Evolutionary conservation across 208 protist species (phyloP).

Genomic region (Angomonas ambiguus): DNA sequence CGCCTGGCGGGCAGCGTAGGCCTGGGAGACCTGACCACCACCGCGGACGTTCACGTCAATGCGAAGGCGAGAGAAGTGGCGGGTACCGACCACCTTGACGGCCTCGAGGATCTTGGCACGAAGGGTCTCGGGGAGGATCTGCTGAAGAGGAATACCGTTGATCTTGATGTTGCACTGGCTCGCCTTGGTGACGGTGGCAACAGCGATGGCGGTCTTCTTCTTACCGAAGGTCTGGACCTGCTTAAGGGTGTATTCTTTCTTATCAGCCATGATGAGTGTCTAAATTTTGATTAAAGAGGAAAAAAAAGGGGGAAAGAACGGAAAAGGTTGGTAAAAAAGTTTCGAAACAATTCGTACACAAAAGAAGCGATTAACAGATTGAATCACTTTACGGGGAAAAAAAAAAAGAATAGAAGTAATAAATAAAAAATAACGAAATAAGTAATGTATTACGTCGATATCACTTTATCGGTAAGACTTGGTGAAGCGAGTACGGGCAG

Average conservation of each 20-base stretch:
- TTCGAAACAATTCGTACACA: too few relatives aligned
- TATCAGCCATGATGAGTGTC: constrained; percentile 57
- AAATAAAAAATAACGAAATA: constrained; percentile 5
- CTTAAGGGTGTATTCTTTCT: constrained; percentile 71
- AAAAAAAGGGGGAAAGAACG: constrained; percentile 6
- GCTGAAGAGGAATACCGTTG: constrained; percentile 97
- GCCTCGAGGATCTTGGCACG: constrained; percentile 98
- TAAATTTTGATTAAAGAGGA: constrained; percentile 14
- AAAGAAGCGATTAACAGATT: not conserved
- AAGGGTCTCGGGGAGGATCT: constrained; percentile 97
- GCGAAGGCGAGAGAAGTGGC: constrained; percentile 94
- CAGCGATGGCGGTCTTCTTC: constrained; percentile 99
- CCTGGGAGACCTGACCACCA: constrained; percentile 97
- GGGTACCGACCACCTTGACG: constrained; percentile 94
- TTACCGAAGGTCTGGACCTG: constrained; percentile 94
- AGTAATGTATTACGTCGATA: constrained; percentile 7
- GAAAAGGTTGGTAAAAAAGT: not conserved
- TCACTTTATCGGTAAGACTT: constrained; percentile 98
- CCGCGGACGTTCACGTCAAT: constrained; percentile 97
- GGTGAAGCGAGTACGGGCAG: constrained; percentile 98
- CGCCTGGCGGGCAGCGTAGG: constrained; percentile 99
- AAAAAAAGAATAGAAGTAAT: constrained; percentile 3
- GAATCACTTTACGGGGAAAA: constrained; percentile 16
- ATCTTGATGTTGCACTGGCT: constrained; percentile 97
- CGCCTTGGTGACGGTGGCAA: constrained; percentile 96